Percentiles rank a stretch among this genome's conserved stretches.
Conservation (phyloP, 345 rosid genomes). For the Eucalyptus albens region DNA sequence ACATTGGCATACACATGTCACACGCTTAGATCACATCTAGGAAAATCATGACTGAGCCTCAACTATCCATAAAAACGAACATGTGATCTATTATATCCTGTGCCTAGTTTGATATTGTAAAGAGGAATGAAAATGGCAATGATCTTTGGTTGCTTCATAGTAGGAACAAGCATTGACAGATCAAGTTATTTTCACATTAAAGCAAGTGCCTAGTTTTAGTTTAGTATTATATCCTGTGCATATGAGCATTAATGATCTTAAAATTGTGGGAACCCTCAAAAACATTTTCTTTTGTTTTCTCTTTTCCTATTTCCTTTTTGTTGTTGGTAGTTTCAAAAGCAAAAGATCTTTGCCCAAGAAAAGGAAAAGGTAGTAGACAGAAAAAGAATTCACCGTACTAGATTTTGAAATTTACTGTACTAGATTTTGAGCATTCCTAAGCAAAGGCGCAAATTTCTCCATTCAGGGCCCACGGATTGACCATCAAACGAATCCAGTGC, state of each 20-base stretch:
- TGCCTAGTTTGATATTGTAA: not conserved
- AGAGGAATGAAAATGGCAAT: not conserved
- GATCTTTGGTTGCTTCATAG: not conserved
- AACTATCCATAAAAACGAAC: not conserved
- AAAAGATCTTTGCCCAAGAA: not conserved
- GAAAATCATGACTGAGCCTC: not conserved
- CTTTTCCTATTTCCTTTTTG: not conserved
- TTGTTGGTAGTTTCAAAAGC: not conserved
- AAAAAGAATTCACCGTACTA: not conserved
- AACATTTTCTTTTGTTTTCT: not conserved
- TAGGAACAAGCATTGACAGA: not conserved
- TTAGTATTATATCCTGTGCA: not conserved
- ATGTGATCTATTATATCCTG: not conserved
- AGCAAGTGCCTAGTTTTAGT: not conserved
- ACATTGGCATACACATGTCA: not conserved
- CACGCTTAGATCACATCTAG: not conserved
- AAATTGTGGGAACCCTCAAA: not conserved
- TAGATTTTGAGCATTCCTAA: not conserved
- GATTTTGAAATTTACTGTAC: not conserved
- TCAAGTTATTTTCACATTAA: not conserved
- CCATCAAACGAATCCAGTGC: not conserved
- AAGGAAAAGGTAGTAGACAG: not conserved
- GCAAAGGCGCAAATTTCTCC: not conserved
- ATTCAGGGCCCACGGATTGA: not conserved
- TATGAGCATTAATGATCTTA: not conserved